Conservation (phyloP, 805 yeast genomes). For the Myxozyma sirexii region DNA sequence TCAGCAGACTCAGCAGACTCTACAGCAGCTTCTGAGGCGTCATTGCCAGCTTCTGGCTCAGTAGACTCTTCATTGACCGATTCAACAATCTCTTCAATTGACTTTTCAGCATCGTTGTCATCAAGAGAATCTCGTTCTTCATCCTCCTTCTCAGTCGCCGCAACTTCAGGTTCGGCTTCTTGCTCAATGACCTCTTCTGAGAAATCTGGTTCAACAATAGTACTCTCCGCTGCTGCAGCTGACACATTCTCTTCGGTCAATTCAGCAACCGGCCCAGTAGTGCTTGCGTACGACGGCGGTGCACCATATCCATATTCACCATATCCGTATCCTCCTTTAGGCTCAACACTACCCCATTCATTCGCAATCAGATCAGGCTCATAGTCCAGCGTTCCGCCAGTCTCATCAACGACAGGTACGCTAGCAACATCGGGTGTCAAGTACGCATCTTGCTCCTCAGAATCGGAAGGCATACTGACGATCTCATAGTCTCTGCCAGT, state of each 20-base stretch:
- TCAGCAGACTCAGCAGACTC: background rate
- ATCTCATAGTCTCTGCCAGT: slow-evolving; percentile 6
- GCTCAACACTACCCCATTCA: slow-evolving; percentile 12
- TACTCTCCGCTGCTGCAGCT: background rate
- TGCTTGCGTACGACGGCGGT: background rate
- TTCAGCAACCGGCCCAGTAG: background rate
- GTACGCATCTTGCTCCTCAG: background rate
- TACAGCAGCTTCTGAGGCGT: background rate
- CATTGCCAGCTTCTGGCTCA: background rate
- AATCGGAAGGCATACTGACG: slow-evolving; percentile 2
- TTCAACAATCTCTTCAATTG: too few relatives aligned
- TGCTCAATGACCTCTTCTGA: background rate
- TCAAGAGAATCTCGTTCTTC: too few relatives aligned
- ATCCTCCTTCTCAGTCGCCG: background rate
- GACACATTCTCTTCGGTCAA: background rate
- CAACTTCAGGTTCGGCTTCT: background rate
- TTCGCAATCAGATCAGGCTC: slow-evolving; percentile 10
- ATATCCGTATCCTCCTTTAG: background rate
- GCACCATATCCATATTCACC: background rate
- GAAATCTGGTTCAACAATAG: background rate
- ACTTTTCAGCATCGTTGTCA: too few relatives aligned
- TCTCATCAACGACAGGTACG: background rate
- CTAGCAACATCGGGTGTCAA: background rate
- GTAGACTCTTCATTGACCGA: background rate
- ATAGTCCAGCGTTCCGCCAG: background rate